Percentiles rank a stretch among this genome's conserved stretches.
These are phyloP conservation scores for Epichloe coenophiala DNA, from an alignment of 2,329 filamentous ascomycete species.

Conservation along the genomic window DNA sequence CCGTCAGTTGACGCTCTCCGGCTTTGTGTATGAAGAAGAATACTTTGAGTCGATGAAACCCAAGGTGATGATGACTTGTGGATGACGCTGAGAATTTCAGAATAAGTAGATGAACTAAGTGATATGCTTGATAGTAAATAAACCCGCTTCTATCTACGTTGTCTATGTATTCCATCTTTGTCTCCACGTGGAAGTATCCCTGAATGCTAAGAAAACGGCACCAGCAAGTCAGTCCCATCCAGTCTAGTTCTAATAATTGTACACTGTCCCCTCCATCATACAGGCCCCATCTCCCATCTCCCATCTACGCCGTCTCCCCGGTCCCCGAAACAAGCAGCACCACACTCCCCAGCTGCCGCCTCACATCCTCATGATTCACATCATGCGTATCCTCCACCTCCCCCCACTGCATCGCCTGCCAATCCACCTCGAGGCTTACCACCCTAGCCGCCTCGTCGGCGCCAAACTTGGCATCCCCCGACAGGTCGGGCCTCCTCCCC, in stretches of 20 bases:
- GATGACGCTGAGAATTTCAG: no score
- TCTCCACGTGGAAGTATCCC: no score
- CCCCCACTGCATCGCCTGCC: slow-evolving; percentile 80
- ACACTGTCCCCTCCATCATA: background rate
- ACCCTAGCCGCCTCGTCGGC: slow-evolving; percentile 71
- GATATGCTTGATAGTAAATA: no score
- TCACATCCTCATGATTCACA: slow-evolving; percentile 81
- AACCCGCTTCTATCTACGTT: no score
- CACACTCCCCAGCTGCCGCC: slow-evolving; percentile 77
- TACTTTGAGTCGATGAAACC: no score
- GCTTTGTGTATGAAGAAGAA: no score
- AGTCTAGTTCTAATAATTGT: background rate
- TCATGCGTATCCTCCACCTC: slow-evolving; percentile 98
- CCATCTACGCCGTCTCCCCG: slow-evolving; percentile 9
- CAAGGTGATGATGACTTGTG: no score
- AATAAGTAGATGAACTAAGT: no score
- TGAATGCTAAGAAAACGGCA: no score
- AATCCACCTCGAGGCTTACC: slow-evolving; percentile 71
- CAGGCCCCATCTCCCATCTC: background rate
- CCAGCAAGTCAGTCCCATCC: no score
- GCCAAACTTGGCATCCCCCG: slow-evolving; percentile 41
- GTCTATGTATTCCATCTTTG: no score
- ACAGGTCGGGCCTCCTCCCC: slow-evolving; percentile 10
- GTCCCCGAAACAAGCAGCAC: slow-evolving; percentile 63
- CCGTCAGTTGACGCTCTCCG: no score